phyloP scores from a whole-genome alignment of 805 yeast species.

The Candida koratica region DNA sequence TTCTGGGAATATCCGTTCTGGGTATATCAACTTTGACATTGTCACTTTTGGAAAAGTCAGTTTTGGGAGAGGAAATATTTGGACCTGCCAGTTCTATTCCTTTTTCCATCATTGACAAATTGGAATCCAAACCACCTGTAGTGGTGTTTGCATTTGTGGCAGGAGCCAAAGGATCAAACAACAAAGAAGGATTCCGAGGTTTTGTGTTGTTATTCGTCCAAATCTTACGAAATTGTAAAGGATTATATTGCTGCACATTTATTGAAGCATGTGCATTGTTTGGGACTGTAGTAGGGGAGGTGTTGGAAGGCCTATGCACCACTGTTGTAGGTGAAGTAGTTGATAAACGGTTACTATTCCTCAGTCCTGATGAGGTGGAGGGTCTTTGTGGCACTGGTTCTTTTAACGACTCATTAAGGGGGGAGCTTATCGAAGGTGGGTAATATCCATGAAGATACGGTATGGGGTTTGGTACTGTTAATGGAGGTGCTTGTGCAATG shows the following conservation, averaged over 20 bases:
- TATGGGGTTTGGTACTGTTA: constrained; percentile 3
- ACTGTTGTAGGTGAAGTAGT: constrained; percentile 10
- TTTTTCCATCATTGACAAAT: constrained; percentile 4
- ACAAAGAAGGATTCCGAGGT: constrained; percentile 45
- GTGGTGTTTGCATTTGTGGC: constrained; percentile 11
- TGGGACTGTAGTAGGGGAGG: constrained; percentile 2
- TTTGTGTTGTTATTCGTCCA: constrained; percentile 24
- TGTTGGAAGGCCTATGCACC: constrained; percentile 6
- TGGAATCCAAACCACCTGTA: background rate
- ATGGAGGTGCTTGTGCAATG: constrained; percentile 1
- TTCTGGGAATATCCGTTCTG: constrained; percentile 14
- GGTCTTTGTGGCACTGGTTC: constrained; percentile 10
- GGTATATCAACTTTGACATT: too few relatives aligned
- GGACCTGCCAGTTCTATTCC: constrained; percentile 49
- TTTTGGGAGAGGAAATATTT: constrained; percentile 17
- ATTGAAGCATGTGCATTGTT: constrained; percentile 1
- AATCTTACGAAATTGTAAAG: constrained; percentile 34
- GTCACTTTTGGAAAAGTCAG: too few relatives aligned
- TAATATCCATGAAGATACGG: constrained; percentile 3
- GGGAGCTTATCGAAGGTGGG: constrained; percentile 1
- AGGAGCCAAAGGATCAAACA: constrained; percentile 49
- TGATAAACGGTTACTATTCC: constrained; percentile 4
- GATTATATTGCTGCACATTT: constrained; percentile 22
- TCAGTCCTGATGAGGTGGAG: background rate
- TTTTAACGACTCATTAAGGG: constrained; percentile 2